These are phyloP conservation scores for Ustilago vetiveriae DNA, from an alignment of 1,284 basidiomycete genomes.

Conservation along the genomic window DNA sequence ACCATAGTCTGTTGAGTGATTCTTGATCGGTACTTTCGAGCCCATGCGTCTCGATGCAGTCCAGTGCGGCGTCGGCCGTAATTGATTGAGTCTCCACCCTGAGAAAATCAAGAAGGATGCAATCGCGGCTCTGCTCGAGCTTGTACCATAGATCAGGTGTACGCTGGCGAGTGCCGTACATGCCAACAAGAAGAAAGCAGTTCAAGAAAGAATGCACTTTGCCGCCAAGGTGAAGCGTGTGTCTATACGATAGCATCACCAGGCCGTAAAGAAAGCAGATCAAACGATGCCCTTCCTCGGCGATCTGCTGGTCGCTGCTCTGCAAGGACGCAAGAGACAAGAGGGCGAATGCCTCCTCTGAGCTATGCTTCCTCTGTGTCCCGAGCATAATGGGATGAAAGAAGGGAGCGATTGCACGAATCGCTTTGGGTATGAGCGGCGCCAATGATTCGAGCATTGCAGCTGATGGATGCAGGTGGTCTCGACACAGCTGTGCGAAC, in stretches of 20 bases:
- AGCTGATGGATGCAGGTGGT: constrained; percentile 28
- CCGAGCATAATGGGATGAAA: constrained; percentile 35
- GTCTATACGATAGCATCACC: constrained; percentile 33
- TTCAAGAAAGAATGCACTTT: constrained; percentile 28
- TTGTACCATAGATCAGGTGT: constrained; percentile 29
- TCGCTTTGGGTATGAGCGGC: constrained; percentile 18
- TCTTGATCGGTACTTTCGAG: constrained; percentile 10
- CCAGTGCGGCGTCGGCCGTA: constrained; percentile 14
- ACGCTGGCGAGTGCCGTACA: constrained; percentile 23
- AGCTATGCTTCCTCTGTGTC: constrained; percentile 23
- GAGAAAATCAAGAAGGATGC: constrained; percentile 27
- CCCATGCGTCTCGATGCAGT: constrained; percentile 14
- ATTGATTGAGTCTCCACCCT: constrained; percentile 9
- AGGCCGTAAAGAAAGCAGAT: constrained; percentile 34
- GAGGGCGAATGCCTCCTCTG: constrained; percentile 28
- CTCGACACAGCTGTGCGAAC: constrained; percentile 36
- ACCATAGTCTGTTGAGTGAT: constrained; percentile 17
- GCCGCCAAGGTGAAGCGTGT: constrained; percentile 23
- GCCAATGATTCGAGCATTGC: constrained; percentile 22
- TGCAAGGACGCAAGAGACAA: constrained; percentile 25
- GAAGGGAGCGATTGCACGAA: constrained; percentile 15
- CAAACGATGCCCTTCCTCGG: constrained; percentile 21
- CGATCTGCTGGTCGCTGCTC: constrained; percentile 10
- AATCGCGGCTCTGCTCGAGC: constrained; percentile 23
- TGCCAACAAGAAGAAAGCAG: constrained; percentile 24